These are phyloP conservation scores for Fonsecaea monophora DNA, from an alignment of 2,329 filamentous ascomycete species.

Conservation along the genomic window DNA sequence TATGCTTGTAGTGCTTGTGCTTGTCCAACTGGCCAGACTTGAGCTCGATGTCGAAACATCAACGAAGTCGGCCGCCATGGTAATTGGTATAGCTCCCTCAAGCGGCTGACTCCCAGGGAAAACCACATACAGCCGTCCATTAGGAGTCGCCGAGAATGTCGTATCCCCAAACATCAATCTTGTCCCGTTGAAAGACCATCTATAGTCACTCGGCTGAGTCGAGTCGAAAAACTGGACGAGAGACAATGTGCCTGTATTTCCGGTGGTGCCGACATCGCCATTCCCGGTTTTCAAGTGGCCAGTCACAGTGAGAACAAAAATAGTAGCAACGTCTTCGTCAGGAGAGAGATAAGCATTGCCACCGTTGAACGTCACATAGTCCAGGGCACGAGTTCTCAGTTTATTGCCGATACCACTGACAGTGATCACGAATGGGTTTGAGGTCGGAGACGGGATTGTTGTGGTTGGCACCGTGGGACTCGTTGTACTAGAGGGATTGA, in stretches of 20 bases:
- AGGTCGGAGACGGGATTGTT: conserved; percentile 14
- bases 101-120: conserved; percentile 23
- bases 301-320: conserved; percentile 24
- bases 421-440: conserved; percentile 25
- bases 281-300: conserved; percentile 15
- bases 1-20: background rate
- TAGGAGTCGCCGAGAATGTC: conserved; percentile 17
- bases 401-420: conserved; percentile 19
- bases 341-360: conserved; percentile 17
- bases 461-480: conserved; percentile 8
- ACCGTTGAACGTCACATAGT: conserved; percentile 21
- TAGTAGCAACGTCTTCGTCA: conserved; percentile 15
- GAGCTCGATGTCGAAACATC: conserved; percentile 8
- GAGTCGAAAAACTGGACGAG: conserved; percentile 10
- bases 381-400: conserved; percentile 18
- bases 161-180: conserved; percentile 23
- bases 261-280: conserved; percentile 12
- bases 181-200: conserved; percentile 25
- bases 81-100: conserved; percentile 17
- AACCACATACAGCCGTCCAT: conserved; percentile 19
- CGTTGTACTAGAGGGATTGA: background rate
- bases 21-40: background rate
- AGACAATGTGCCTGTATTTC: conserved; percentile 16
- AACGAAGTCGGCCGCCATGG: conserved; percentile 19
- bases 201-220: conserved; percentile 4